Evolutionary conservation across 805 yeast species (phyloP), one percentile per base, ranked within the genome.

Genomic region (Pichia paraexigua): DNA sequence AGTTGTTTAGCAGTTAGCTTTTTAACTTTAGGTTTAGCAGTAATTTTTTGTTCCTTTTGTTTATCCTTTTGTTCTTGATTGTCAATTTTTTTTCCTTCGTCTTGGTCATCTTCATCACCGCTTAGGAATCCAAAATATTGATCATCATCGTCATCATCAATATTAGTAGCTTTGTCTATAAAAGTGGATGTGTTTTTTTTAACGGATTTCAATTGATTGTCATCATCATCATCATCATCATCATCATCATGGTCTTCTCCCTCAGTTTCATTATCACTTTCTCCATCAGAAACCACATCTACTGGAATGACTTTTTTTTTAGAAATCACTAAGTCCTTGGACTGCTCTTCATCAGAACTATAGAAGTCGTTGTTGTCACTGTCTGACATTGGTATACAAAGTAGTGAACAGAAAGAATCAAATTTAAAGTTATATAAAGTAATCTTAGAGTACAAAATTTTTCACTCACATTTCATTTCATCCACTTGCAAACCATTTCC

Each of bases 401-500:
- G 35, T 24, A 24, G 25, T 24, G 4, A 24, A 24, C 25, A 24
- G 25, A 24, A 24, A 24, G 7, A 5, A 24, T 24, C 25, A 24
- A 24, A 24, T 4, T 24, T 24, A 24, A 24, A 24, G 25, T 24
- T 24, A 24, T 24, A 24, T 24, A n/a, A n/a, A n/a, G n/a, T n/a
- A 24, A 24, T 24, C 25, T 24, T 24, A 24, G 25, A 24, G 25
- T 30, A 41, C 13, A 41, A 24, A 24, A 41, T 22, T 24, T 24
- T 24, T 24, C 45, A 21, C 47, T 35, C 21, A 25, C 18, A 27
- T n/a, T n/a, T n/a, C n/a, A n/a, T n/a, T n/a, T n/a, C n/a, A n/a
- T 49, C 53, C 53, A 79, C 59, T 80, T 80, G 17, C 63, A 47
- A 5, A 79, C 84, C 98, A 94, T 92, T 73, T 92, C 99, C 27